Base-by-base conservation (phyloP, 2,329 filamentous ascomycete species). In the Epichloe glyceriae region DNA sequence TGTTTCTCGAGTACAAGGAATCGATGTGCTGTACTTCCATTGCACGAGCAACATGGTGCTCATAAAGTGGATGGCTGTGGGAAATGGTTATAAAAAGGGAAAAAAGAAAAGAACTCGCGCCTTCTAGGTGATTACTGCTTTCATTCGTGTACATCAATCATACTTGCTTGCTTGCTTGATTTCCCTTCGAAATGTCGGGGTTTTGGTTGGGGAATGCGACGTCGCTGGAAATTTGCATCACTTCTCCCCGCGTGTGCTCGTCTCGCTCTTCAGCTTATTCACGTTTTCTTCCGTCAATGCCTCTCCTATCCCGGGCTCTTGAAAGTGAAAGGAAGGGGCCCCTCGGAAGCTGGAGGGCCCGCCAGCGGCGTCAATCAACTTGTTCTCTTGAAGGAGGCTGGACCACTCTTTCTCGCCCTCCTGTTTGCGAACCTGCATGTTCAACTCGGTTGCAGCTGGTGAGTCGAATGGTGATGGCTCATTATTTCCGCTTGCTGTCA, bases 221-320 rank as follows among this genome's bases (percentile, higher is more conserved):
- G 1, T 30, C 8, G 26, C 26, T 30, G 26, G 26, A 30, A 30
- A 30, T 14, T 33, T 34, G 7, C 37, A 8, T 49, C 34, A 43
- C 10, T 35, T n/a, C 19, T 33, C 11, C 17, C 14, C 45, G 2
- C n/a, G 30, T 11, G 17, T 52, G 34, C 52, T 44, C 1, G 54
- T 67, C 50, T 71, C 66, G 51, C 62, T 64, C 51, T 68, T 67
- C 43, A 78, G 57, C 53, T 66, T 74, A 37, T 71, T 73, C 45
- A 79, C 64, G 55, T 79, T 79, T 58, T 75, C 75, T 54, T 76
- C 71, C 1, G 76, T 79, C 54, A 79, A 57, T 5, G 70, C 70
- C 50, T 76, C 72, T 3, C 69, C 69, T 7, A 58, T 51, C 11
- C 64, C 59, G 26, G 59, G 53, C 39, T 66, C 68, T 10, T 69